Evolutionary conservation across 805 yeast species (phyloP), one percentile per base, ranked within the genome.

Genomic region (Suhomyces kilbournensis): DNA sequence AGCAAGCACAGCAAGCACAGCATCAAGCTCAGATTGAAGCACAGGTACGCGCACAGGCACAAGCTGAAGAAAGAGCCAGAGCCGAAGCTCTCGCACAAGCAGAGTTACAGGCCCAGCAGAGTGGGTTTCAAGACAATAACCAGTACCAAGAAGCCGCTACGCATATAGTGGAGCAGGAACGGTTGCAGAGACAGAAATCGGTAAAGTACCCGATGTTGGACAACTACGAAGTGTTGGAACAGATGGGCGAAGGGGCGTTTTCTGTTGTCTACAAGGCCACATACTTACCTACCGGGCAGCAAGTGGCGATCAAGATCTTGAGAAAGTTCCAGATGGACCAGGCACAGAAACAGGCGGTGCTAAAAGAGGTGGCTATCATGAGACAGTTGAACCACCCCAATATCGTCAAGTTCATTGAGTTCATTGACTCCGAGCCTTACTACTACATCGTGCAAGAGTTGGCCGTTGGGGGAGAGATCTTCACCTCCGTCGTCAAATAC

Each of bases 231-330:
- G 67, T 82, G 26, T 52, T 72, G 49, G 79, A 76, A 22, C 75
- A 77, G 47, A 78, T 88, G 56, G 96, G 96, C 7, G 94, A 88
- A 66, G 96, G 96, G 23, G 92, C 96, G 0, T 88, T 88, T 58
- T 86, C 92, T 3, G 78, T 82, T 28, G 96, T 88, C 15, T 85
- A 83, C 68, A 80, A 81, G 49, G 92, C 90, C 4, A 55, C 60
- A 30, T 75, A 81, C 59, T 46, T 64, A 4, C 56, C 59, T 1
- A 65, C 78, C 0, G 70, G 69, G 7, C 67, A 73, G 47, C 53
- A 55, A 4, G 85, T 82, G 45, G 86, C 86, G 12, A 71, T 82
- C 53, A 82, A 82, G 62, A 75, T 82, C 43, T 86, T 91, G 55
- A 80, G 86, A 54, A 90, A 89, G 67, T 78, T 79, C 54, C 85